Evolutionary conservation across 2,329 filamentous ascomycete species (phyloP), one percentile per base, ranked within the genome.

Genomic region (Fusarium tanahbumbuense): DNA sequence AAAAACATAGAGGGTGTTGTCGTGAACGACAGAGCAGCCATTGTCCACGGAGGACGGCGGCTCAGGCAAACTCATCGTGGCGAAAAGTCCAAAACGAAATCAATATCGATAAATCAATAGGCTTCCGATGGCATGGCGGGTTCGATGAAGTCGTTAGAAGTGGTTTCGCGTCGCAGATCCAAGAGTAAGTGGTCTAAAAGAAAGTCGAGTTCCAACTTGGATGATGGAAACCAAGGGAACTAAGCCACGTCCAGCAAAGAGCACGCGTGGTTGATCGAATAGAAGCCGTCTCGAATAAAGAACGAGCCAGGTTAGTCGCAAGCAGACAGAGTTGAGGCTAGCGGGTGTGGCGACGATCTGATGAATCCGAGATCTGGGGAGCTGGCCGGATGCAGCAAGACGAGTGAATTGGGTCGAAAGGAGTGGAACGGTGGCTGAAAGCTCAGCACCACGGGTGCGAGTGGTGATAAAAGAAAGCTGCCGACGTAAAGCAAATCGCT

Each of bases 1-100:
- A 79, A 93, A 97, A 47, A 92, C 90, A 82, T 97, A 98, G 56
- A 98, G 88, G 15, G 90, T 93, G 79, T 94, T 90, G 77, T 94
- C 85, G 83, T 93, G 85, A 67, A 98, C 87, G 76, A 92, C 88
- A 61, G 94, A 93, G 81, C 95, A 98, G 76, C 93, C 90, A 80
- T 91, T 89, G 79, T 89, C 87, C 78, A 98, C 83, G 68, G 90
- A 84, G 77, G 89, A 86, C 56, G 87, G 83, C 55, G 94, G 93
- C 76, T 89, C 82, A 50, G 93, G 93, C 60, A 91, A 84, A 76
- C 89, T 83, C 93, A 97, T 97, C 55, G 70, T 80, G 75, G 60
- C 64, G 30, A 52, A 45, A 49, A 48, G 60, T 57, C 65, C 68
- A 42, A 50, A 54, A 44, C 50, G 50, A 59, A 52, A 25, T 64